Percentiles rank a stretch among this genome's conserved stretches.
Evolutionary conservation across 805 yeast genomes (phyloP).

Genomic region (Starmerella etchellsii): DNA sequence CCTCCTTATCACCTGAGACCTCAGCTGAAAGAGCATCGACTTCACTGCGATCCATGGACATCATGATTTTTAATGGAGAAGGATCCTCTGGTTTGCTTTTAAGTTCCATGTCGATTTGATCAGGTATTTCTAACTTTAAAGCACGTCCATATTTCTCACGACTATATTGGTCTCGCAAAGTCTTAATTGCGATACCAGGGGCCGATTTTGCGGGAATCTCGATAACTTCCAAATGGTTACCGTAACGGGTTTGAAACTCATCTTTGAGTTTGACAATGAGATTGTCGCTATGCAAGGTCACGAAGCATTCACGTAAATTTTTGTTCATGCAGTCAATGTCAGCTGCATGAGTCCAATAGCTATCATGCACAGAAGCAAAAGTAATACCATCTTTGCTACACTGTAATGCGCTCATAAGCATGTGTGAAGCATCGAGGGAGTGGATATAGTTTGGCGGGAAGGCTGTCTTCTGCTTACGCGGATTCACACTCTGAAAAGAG

Average conservation of each 20-base stretch:
- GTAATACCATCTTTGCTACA: slow-evolving; percentile 53
- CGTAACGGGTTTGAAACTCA: slow-evolving; percentile 74
- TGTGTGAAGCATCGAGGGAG: slow-evolving; percentile 92
- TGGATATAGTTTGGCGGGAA: slow-evolving; percentile 94
- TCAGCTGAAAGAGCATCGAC: slow-evolving; percentile 26
- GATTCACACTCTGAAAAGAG: slow-evolving; percentile 65
- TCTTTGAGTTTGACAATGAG: slow-evolving; percentile 54
- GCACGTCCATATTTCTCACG: slow-evolving; percentile 23
- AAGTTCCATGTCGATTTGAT: slow-evolving; percentile 62
- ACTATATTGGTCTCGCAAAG: slow-evolving; percentile 38
- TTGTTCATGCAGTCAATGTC: slow-evolving; percentile 63
- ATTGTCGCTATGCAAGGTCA: slow-evolving; percentile 61
- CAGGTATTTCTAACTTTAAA: slow-evolving; percentile 42
- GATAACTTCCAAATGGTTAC: slow-evolving; percentile 50
- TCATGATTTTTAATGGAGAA: slow-evolving; percentile 53
- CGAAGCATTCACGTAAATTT: slow-evolving; percentile 63
- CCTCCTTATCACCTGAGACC: slow-evolving; percentile 11
- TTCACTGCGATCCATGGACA: slow-evolving; percentile 19
- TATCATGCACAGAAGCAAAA: slow-evolving; percentile 94
- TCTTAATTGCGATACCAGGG: slow-evolving; percentile 38
- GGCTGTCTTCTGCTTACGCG: slow-evolving; percentile 81
- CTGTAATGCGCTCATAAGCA: slow-evolving; percentile 75
- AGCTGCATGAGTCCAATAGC: slow-evolving; percentile 94
- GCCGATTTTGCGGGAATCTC: slow-evolving; percentile 41
- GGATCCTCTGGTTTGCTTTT: slow-evolving; percentile 39